Evolutionary conservation across 2,329 filamentous ascomycete genomes (phyloP), one percentile per base, ranked within the genome.

Genomic region (Zymoseptoria crescenta): DNA sequence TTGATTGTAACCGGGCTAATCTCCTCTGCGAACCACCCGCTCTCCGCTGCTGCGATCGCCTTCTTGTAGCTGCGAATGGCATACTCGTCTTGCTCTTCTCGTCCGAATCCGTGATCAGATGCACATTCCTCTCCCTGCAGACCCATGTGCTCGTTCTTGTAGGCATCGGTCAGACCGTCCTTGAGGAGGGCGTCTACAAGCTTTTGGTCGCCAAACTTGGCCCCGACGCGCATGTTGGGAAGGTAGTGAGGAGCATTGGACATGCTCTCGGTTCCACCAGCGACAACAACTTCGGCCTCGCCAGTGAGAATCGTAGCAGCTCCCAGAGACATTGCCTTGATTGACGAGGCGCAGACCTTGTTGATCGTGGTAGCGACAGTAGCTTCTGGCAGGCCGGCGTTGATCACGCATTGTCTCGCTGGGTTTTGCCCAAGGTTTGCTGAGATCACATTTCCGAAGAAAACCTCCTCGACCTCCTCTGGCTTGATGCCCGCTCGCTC

Each of bases 251-350:
- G 94, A 57, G 88, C 83, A 80, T 97, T 97, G 73, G 92, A 96
- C 94, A 99, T 99, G 81, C 91, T 96, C 81, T 99, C 94, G 67
- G 93, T 86, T 69, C 94, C 94, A 72, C 92, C 94, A 65, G 92
- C 94, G 61, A 99, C 91, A 65, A 99, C 86, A 66, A 96, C 87
- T 68, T 90, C 87, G 65, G 93, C 93, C 74, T 91, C 96, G 68
- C 94, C 93, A 56, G 92, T 96, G 75, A 97, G 91, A 80, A 99
- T 99, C 70, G 93, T 96, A 78, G 97, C 94, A 55, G 93, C 90
- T 68, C 89, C 94, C 62, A 99, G 83, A 66, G 96, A 91, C 73
- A 99, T 87, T 68, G 94, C 90, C 82, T 99, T 99, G 74, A 96
- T 80, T 51, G 88, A 87, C 8, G 92, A 96, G 65, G 94, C 94